Evolutionary conservation across 1,139 yeast species (phyloP), one percentile per base, ranked within the genome.

Genomic region (Protomyces pachydermus): DNA sequence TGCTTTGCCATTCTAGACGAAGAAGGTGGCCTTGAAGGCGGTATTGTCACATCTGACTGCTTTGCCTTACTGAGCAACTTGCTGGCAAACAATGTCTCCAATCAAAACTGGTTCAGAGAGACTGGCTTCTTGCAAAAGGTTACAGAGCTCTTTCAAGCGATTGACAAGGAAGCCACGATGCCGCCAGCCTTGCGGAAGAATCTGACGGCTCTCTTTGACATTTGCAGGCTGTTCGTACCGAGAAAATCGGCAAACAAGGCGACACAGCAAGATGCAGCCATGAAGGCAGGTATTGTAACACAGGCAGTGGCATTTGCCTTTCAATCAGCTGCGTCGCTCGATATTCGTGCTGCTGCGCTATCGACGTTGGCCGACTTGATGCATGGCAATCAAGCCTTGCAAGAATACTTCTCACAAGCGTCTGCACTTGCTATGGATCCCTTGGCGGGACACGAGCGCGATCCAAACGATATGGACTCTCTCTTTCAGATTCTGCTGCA

Each of bases 1-100:
- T 76, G 91, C 18, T 91, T 93, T 71, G 80, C 79, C 50, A 87
- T 93, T 14, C 86, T 93, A 32, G 85, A 84, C 34, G 87, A 84
- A 68, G 98, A 93, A 74, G 97, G 97, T 20, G 97, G 97, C 0
- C 81, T 91, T 10, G 81, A 91, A 65, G 97, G 96, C 6, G 91
- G 96, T n/a, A 81, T 91, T 34, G 84, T 90, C 37, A 45, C 65
- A 12, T 95, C 88, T 72, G 98, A 95, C 75, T 89, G 97, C 73
- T 77, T 95, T 66, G 82, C 91, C 0, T 77, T 95, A 57, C 78
- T 91, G 16, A 81, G 86, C 32, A 87, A 87, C 70, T 79, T 95
- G 60, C 77, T 95, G 61, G 83, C 83, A 68, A 91, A 86, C 74
- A 95, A 93, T 74, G 88, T 95, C 1, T 86, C 96, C 8, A 95